Percentiles rank a stretch among this genome's conserved stretches.
phyloP scores from a whole-genome alignment of 257 asterid genomes.

The Anisodus tanguticus region DNA sequence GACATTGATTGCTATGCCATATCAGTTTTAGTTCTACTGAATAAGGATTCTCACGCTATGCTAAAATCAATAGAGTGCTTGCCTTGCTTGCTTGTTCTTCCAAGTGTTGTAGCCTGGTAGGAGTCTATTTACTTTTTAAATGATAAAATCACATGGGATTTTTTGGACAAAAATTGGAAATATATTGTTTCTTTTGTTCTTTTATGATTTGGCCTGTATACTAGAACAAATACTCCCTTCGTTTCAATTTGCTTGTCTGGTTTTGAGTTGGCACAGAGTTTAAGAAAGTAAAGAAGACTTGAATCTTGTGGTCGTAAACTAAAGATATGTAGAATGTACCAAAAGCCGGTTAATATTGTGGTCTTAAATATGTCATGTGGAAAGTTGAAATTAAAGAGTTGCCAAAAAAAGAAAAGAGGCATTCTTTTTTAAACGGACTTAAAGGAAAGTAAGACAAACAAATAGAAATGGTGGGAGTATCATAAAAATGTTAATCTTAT shows the following conservation, averaged over 20 bases:
- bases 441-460: no score
- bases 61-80: background rate
- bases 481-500: background rate
- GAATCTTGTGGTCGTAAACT: no score
- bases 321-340: no score
- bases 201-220: background rate
- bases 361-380: no score
- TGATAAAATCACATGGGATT: background rate
- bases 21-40: background rate
- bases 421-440: no score
- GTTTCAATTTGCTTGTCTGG: no score
- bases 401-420: no score
- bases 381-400: no score
- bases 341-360: no score
- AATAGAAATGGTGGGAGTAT: background rate
- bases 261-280: no score
- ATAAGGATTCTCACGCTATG: conserved; percentile 12
- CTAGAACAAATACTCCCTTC: background rate
- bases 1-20: no score
- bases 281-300: no score
- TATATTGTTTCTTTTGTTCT: background rate
- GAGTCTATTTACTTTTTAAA: background rate
- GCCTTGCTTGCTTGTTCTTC: conserved; percentile 5
- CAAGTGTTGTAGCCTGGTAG: conserved; percentile 7
- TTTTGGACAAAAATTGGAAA: background rate